Percentiles rank a stretch among this genome's conserved stretches.
Evolutionary conservation across 169 alveolate species (phyloP).

Genomic region (Plasmodium sp.): DNA sequence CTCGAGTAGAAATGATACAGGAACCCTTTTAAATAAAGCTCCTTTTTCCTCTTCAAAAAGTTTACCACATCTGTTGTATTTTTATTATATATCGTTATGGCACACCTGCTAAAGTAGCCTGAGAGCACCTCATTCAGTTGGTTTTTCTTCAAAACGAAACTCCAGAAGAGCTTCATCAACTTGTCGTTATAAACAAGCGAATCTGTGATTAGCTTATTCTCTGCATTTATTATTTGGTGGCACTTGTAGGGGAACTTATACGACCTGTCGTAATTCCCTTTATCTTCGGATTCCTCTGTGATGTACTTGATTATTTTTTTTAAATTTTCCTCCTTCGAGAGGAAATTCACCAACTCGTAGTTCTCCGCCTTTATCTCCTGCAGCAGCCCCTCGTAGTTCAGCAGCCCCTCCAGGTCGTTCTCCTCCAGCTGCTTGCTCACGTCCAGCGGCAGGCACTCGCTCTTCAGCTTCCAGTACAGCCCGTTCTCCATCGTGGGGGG

Average conservation of each 20-base stretch:
- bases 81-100: slow-evolving; percentile 56
- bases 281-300: slow-evolving; percentile 34
- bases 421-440: slow-evolving; percentile 7
- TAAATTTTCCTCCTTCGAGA: slow-evolving; percentile 37
- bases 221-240: slow-evolving; percentile 54
- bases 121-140: slow-evolving; percentile 65
- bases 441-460: slow-evolving; percentile 5
- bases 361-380: slow-evolving; percentile 61
- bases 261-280: slow-evolving; percentile 22
- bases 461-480: slow-evolving; percentile 26
- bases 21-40: slow-evolving; percentile 52
- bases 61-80: slow-evolving; percentile 56
- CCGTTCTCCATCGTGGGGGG: slow-evolving; percentile 18
- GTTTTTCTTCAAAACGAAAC: slow-evolving; percentile 18
- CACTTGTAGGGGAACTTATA: slow-evolving; percentile 57
- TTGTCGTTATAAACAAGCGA: slow-evolving; percentile 41
- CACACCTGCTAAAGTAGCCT: slow-evolving; percentile 68
- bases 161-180: slow-evolving; percentile 53
- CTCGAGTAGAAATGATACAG: slow-evolving; percentile 60
- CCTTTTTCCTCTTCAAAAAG: slow-evolving; percentile 39
- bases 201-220: slow-evolving; percentile 50
- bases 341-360: slow-evolving; percentile 8
- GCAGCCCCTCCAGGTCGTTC: slow-evolving; percentile 16
- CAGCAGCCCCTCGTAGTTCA: slow-evolving; percentile 48
- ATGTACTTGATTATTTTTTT: slow-evolving; percentile 32